Base-by-base conservation (phyloP, 2,329 filamentous ascomycete species). In the Xylariaceae sp. region DNA sequence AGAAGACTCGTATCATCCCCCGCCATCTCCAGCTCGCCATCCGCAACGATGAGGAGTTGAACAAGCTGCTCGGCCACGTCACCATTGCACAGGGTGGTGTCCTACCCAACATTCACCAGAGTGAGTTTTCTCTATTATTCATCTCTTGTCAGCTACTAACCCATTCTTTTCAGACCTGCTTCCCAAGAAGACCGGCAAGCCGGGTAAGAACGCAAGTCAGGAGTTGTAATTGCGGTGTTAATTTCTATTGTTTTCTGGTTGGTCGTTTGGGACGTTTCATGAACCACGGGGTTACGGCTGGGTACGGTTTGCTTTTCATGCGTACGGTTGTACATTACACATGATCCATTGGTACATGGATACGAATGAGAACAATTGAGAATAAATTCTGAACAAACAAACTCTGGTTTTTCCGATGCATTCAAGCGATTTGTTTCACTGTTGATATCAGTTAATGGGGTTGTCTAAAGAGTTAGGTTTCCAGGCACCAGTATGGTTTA, bases 1-100 rank as follows among this genome's bases (percentile, higher is more conserved):
- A 99, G 91, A 98, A 98, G 90, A 99, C 94, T 66, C 93, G 95
- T 90, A 99, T 99, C 83, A 99, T 98, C 62, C 95, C 95, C 67
- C 92, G 95, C 80, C 95, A 99, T 81, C 87, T 99, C 44, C 95
- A 99, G 84, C 92, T 99, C 71, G 95, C 95, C 80, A 99, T 99
- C 84, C 89, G 95, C 75, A 97, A 97, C 83, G 94, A 98, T 79
- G 94, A 98, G 87, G 95, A 99, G 82, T 79, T 98, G 90, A 97
- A 98, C 90, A 98, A 96, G 87, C 89, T 96, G 63, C 85, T 96
- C 66, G 93, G 93, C 57, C 92, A 96, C 77, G 92, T 96, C 79
- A 97, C 92, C 76, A 96, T 96, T 73, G 92, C 93, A 77, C 93
- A 96, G 82, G 92, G 92, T 83, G 92, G 92, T 93, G 92, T 96